Conservation (phyloP, 2,329 filamentous ascomycete genomes). For the Epichloe bromicola region DNA sequence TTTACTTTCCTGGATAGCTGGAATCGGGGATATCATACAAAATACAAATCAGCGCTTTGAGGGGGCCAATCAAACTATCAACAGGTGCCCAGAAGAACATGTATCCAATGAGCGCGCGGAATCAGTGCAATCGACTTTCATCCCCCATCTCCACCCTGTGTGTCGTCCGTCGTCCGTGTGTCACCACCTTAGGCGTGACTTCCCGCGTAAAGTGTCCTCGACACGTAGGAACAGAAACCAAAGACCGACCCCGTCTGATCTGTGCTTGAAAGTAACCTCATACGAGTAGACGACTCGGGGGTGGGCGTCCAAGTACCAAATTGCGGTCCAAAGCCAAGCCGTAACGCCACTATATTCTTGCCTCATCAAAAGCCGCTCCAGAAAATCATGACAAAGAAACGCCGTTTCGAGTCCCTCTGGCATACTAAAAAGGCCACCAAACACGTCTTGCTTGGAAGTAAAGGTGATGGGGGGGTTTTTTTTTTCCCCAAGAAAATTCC, state of each 20-base stretch:
- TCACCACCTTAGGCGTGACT: too few relatives aligned
- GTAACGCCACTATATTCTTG: conserved; percentile 2
- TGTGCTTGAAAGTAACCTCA: not conserved
- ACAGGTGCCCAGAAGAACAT: not conserved
- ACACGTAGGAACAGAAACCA: not conserved
- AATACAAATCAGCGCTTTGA: not conserved
- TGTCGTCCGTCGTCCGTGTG: not conserved
- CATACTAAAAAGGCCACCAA: not conserved
- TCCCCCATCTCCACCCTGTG: too few relatives aligned
- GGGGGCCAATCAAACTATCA: not conserved
- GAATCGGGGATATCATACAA: not conserved
- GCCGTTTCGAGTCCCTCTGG: not conserved
- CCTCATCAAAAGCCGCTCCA: not conserved
- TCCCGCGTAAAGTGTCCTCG: not conserved
- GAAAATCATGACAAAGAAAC: not conserved
- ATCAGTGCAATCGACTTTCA: not conserved
- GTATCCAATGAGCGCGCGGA: not conserved
- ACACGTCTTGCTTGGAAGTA: not conserved
- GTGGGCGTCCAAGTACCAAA: not conserved
- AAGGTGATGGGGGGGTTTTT: not conserved
- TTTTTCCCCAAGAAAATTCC: not conserved
- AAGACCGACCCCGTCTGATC: not conserved
- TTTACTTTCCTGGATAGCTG: not conserved
- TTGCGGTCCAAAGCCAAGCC: not conserved
- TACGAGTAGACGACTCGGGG: not conserved